A percentile compares a stretch with the other conserved stretches of the same genome.
Evolutionary conservation across 129 eudicot genomes (phyloP).

Genomic region (Lonicera japonica): DNA sequence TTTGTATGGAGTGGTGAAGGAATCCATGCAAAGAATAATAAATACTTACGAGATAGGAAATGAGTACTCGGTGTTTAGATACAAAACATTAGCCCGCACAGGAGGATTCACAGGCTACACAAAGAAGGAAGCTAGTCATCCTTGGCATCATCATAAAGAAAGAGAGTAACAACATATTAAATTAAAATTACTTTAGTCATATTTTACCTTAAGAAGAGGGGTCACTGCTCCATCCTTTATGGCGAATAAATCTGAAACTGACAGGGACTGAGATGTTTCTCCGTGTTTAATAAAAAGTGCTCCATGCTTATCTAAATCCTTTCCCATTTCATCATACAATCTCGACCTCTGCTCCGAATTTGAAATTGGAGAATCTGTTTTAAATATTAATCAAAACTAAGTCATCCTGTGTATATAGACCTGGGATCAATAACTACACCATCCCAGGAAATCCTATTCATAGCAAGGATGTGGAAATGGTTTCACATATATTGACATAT

Average conservation of each 20-base stretch:
- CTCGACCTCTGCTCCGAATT: slow-evolving; percentile 47
- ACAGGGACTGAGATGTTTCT: slow-evolving; percentile 79
- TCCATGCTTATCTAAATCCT: slow-evolving; percentile 80
- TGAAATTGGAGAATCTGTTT: slow-evolving; percentile 33
- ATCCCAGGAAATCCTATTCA: neutral
- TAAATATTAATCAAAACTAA: neutral
- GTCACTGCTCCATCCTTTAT: slow-evolving; percentile 52
- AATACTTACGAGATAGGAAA: slow-evolving; percentile 64
- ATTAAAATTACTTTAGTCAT: slow-evolving; percentile 1
- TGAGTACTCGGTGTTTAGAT: slow-evolving; percentile 57
- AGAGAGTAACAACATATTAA: neutral
- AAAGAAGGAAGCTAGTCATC: slow-evolving; percentile 14
- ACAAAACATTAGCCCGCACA: slow-evolving; percentile 87
- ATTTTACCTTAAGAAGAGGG: slow-evolving; percentile 64
- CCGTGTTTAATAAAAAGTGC: slow-evolving; percentile 80
- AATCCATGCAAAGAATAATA: neutral
- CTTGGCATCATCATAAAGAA: slow-evolving; percentile 4
- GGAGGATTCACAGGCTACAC: slow-evolving; percentile 85
- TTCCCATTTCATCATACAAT: slow-evolving; percentile 65
- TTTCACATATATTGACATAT: neutral
- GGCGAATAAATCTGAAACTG: slow-evolving; percentile 70
- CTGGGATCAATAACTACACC: neutral
- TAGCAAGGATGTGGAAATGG: slow-evolving; percentile 1
- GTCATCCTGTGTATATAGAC: slow-evolving; percentile 5
- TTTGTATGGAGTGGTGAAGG: neutral